phyloP scores from a whole-genome alignment of 1,284 basidiomycete species.

The Earliella scabrosa region DNA sequence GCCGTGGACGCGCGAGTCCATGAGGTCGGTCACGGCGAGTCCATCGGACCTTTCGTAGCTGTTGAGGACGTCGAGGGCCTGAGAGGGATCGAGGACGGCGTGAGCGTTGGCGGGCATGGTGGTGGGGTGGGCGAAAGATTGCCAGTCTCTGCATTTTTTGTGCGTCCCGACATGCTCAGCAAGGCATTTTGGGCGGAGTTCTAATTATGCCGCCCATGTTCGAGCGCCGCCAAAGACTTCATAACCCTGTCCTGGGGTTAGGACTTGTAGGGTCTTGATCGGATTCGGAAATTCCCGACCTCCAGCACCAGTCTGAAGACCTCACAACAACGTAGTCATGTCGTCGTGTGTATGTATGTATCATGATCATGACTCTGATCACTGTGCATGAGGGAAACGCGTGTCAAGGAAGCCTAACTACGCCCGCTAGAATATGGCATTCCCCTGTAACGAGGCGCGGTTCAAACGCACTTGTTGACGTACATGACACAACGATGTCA shows the following conservation, averaged over 20 bases:
- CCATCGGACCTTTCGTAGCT: conserved; percentile 85
- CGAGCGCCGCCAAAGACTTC: background rate
- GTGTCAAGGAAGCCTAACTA: too few species aligned
- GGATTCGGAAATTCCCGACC: background rate
- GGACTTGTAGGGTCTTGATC: conserved; percentile 13
- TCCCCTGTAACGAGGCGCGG: too few species aligned
- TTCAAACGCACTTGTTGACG: too few species aligned
- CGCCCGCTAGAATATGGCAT: too few species aligned
- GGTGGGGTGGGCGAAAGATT: conserved; percentile 30
- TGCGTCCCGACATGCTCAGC: conserved; percentile 8
- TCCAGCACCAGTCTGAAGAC: background rate
- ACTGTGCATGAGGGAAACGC: too few species aligned
- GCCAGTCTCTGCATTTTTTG: conserved; percentile 23
- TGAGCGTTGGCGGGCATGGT: conserved; percentile 33
- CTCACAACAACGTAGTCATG: too few species aligned
- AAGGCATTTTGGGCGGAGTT: conserved; percentile 15
- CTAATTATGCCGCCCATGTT: background rate
- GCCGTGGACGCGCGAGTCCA: conserved; percentile 88
- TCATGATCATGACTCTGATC: too few species aligned
- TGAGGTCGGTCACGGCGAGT: conserved; percentile 84
- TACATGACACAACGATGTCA: too few species aligned
- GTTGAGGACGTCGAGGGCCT: conserved; percentile 76
- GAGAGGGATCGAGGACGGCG: conserved; percentile 59
- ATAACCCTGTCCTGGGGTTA: conserved; percentile 12
- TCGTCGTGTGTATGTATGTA: too few species aligned